These are phyloP conservation scores for Nakazawaea molendinolei DNA, from an alignment of 805 yeast species.

Conservation along the genomic window DNA sequence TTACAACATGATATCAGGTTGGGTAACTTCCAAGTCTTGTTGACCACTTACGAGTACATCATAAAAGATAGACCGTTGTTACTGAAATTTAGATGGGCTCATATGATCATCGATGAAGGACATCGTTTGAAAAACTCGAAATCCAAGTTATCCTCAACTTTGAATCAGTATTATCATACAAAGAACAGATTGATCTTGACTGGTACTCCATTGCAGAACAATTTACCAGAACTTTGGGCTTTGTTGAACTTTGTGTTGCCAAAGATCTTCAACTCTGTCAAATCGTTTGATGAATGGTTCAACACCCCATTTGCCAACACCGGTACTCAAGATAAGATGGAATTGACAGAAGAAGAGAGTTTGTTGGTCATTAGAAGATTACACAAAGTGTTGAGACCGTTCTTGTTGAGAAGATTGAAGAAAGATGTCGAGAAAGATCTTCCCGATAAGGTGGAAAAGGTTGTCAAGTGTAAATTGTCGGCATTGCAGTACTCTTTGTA, in stretches of 20 bases:
- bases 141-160: slow-evolving; percentile 66
- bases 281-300: slow-evolving; percentile 86
- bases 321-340: slow-evolving; percentile 75
- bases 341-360: slow-evolving; percentile 80
- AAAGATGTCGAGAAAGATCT: slow-evolving; percentile 83
- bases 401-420: slow-evolving; percentile 75
- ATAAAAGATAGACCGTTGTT: slow-evolving; percentile 70
- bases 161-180: slow-evolving; percentile 65
- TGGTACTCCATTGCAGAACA: slow-evolving; percentile 85
- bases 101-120: slow-evolving; percentile 89
- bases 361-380: slow-evolving; percentile 75
- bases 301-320: slow-evolving; percentile 85
- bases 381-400: slow-evolving; percentile 82
- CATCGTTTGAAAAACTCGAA: slow-evolving; percentile 80
- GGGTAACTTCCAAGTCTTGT: slow-evolving; percentile 68
- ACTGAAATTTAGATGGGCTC: slow-evolving; percentile 67
- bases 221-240: slow-evolving; percentile 83
- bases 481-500: slow-evolving; percentile 65
- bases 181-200: slow-evolving; percentile 75
- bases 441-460: slow-evolving; percentile 80
- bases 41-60: slow-evolving; percentile 79
- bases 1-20: slow-evolving; percentile 56
- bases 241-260: slow-evolving; percentile 76
- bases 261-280: slow-evolving; percentile 77
- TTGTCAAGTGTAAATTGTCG: slow-evolving; percentile 71